These are phyloP conservation scores for Fusarium chlamydosporum DNA, from an alignment of 2,329 filamentous ascomycete genomes.

Conservation along the genomic window DNA sequence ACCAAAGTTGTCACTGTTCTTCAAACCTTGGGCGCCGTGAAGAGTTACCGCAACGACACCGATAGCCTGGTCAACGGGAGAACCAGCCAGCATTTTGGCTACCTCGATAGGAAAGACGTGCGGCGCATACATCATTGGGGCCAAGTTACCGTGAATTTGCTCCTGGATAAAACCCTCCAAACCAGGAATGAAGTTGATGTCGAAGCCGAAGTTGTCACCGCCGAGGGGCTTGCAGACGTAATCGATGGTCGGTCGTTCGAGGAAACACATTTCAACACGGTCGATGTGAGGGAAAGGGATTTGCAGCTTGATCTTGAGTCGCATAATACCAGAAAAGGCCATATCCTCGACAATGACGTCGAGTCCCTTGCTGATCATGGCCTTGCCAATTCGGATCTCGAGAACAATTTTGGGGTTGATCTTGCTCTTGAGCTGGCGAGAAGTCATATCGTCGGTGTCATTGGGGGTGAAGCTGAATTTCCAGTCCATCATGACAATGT, in stretches of 20 bases:
- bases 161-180: conserved; percentile 95
- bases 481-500: conserved; percentile 99
- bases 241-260: conserved; percentile 89
- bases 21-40: conserved; percentile 90
- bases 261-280: conserved; percentile 93
- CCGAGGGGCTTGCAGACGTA: conserved; percentile 98
- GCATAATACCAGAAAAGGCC: conserved; percentile 95
- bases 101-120: conserved; percentile 99
- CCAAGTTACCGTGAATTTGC: conserved; percentile 93
- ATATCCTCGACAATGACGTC: conserved; percentile 99
- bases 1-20: conserved; percentile 94
- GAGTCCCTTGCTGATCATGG: conserved; percentile 95
- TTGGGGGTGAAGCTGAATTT: conserved; percentile 99
- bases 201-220: conserved; percentile 94
- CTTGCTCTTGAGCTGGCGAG: conserved; percentile 91
- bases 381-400: conserved; percentile 94
- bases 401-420: conserved; percentile 97
- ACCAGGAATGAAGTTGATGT: conserved; percentile 98
- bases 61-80: conserved; percentile 93
- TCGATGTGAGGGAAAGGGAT: conserved; percentile 96
- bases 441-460: conserved; percentile 91
- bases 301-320: conserved; percentile 97
- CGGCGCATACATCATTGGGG: conserved; percentile 97
- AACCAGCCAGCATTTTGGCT: conserved; percentile 96
- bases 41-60: conserved; percentile 93